Base-by-base conservation (phyloP, 306 rosid species). In the Cicer bijugum region DNA sequence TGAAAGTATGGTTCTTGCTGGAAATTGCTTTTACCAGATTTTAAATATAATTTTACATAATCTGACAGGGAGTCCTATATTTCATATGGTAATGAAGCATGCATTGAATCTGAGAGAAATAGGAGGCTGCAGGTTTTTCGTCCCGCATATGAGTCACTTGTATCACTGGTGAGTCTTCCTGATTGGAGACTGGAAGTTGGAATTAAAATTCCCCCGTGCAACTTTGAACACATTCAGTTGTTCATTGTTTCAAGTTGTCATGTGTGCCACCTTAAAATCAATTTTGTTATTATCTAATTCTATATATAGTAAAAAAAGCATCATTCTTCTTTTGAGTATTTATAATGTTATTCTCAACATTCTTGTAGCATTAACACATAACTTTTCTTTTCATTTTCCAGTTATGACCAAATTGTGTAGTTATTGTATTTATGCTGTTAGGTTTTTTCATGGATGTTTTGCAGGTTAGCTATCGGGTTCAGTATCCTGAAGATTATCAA, bases 381-480 rank as follows among this genome's bases (percentile, higher is more conserved):
- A 51, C 38, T 64, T 50, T 64, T 55, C 23, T 45, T 39, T 47
- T 12, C 37, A 50, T 46, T 35, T 69, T 72, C 50, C 16, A 17
- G 16, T 17, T 23, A 39, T 70, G 17, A 67, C 48, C 23, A 45
- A 35, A 47, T 46, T 72, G n/a, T 66, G 9, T 61, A 48, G 43
- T 43, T 51, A 38, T 33, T 61, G 6, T 52, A 78, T 61, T 83
- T 16, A 69, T 66, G 43, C 37, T 23, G 8, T 42, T 40, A 75
- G 73, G 69, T 28, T 28, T 58, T 75, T 52, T 85, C 42, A 69
- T 74, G 81, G 66, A 67, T 60, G 67, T 70, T 82, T 79, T 75
- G 12, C 92, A 95, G 99, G 97, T 95, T 74, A 90, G 96, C 81
- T 89, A 86, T 79, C 89, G 97, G 70, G 97, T 95, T 82, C 97